Percentiles rank a stretch among this genome's conserved stretches.
Evolutionary conservation across 768 basidiomycete genomes (phyloP).

Genomic region (Scleroderma bovista): DNA sequence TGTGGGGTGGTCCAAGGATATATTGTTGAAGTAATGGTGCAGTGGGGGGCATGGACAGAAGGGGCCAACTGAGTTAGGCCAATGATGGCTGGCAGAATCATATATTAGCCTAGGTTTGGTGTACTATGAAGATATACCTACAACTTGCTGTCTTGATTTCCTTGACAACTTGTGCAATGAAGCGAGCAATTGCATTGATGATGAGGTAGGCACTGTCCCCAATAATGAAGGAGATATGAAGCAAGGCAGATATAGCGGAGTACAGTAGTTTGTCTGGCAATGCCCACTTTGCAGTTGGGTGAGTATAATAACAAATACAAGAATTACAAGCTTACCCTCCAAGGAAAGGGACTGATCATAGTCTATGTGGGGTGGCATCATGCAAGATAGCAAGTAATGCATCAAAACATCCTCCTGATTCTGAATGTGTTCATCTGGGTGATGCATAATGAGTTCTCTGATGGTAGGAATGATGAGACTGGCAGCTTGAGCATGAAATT

Average conservation of each 20-base stretch:
- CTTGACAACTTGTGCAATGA: too few species aligned
- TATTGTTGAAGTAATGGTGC: slow-evolving; percentile 77
- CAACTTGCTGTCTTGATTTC: too few species aligned
- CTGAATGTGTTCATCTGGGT: slow-evolving; percentile 47
- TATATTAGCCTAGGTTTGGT: background rate
- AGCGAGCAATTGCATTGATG: slow-evolving; percentile 51
- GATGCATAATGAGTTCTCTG: slow-evolving; percentile 67
- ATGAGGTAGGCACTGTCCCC: slow-evolving; percentile 44
- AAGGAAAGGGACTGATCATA: slow-evolving; percentile 77
- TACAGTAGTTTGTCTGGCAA: slow-evolving; percentile 83
- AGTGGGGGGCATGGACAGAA: slow-evolving; percentile 79
- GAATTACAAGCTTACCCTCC: slow-evolving; percentile 58
- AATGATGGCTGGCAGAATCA: slow-evolving; percentile 51
- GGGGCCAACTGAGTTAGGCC: slow-evolving; percentile 74
- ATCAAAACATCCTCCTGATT: slow-evolving; percentile 44
- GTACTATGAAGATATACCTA: slow-evolving; percentile 30
- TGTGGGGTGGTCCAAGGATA: too few species aligned
- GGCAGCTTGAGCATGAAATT: too few species aligned
- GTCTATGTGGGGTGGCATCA: slow-evolving; percentile 71
- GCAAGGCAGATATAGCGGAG: slow-evolving; percentile 70
- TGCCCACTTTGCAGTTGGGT: too few species aligned
- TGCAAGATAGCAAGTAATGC: too few species aligned
- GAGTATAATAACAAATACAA: too few species aligned
- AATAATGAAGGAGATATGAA: slow-evolving; percentile 57
- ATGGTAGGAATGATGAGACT: too few species aligned